Evolutionary conservation across 192 early-diverging fungal species (phyloP).

Genomic region (Geranomyces michiganensis): DNA sequence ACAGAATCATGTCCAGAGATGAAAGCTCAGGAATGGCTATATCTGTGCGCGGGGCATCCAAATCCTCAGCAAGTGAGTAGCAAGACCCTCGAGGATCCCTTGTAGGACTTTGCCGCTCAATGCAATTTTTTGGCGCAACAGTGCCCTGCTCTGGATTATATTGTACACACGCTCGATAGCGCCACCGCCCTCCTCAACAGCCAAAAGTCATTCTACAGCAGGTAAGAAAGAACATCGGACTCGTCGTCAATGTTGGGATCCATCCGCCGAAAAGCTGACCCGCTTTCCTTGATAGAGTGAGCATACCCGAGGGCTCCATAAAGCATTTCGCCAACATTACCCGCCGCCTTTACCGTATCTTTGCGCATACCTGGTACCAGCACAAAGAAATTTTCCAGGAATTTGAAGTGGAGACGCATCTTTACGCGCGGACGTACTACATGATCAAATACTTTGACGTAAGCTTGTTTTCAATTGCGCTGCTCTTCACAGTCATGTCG

Average conservation of each 20-base stretch:
- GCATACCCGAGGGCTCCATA: conserved; percentile 65
- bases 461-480: not conserved
- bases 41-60: conserved; percentile 90
- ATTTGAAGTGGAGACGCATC: conserved; percentile 67
- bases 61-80: conserved; percentile 66
- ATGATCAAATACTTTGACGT: conserved; percentile 35
- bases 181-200: conserved; percentile 79
- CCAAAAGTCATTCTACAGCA: conserved; percentile 73
- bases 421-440: conserved; percentile 26
- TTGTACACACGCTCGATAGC: conserved; percentile 91
- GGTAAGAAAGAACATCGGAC: conserved; percentile 44
- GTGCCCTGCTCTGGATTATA: conserved; percentile 91
- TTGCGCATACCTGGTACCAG: conserved; percentile 94
- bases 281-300: conserved; percentile 18
- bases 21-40: conserved; percentile 90
- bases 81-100: not conserved
- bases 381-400: conserved; percentile 86
- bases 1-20: conserved; percentile 81
- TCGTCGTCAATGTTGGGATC: too few species aligned
- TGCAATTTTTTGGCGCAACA: conserved; percentile 26
- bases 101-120: not conserved
- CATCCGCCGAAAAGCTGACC: not conserved
- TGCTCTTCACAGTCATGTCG: not conserved
- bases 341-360: conserved; percentile 92
- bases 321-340: conserved; percentile 89